Evolutionary conservation across 208 protist species (phyloP), one percentile per base, ranked within the genome.

Genomic region (Trichomonas vaginalis): DNA sequence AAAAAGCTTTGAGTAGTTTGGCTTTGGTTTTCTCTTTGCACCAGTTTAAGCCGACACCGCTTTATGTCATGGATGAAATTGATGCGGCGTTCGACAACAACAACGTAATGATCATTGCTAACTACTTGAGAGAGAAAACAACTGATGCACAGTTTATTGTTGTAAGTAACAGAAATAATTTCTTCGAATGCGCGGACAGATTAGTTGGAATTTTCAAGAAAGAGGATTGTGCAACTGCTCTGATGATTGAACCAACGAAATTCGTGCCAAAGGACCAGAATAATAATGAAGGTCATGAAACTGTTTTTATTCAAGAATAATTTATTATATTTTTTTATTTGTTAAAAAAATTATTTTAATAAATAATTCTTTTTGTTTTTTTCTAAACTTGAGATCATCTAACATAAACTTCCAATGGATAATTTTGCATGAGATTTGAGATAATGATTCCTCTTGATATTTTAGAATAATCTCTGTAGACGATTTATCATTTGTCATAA

Each of bases 11-110:
- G 37, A 95, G 88, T 47, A 96, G 95, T n/a, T 46, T 97, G 6
- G 90, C 96, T 42, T 48, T 97, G 4, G 96, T 99, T 48, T 99
- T 99, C 97, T 99, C 99, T 35, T 98, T 99, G 27, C 99, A 99
- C 97, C 98, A 99, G 97, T 99, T 99, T 97, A 99, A 99, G 96
- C 99, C 97, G 42, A 96, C 96, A 17, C 96, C 96, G n/a, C 86
- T 99, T 51, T 99, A 99, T 97, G 98, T 99, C 62, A 99, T 99
- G 99, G 99, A 99, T 97, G 99, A 99, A 97, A 99, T 99, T 96
- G 99, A 99, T 97, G 99, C 99, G 6, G 99, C 99, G 8, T 97
- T 99, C 12, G 99, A 99, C 97, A 99, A 99, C 97, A 98, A 98
- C 47, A 99, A 99, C 96, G 98, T 99, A 10, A 99, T 98, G 23